Base-by-base conservation (phyloP, 1,284 basidiomycete species). In the Sparassis latifolia region DNA sequence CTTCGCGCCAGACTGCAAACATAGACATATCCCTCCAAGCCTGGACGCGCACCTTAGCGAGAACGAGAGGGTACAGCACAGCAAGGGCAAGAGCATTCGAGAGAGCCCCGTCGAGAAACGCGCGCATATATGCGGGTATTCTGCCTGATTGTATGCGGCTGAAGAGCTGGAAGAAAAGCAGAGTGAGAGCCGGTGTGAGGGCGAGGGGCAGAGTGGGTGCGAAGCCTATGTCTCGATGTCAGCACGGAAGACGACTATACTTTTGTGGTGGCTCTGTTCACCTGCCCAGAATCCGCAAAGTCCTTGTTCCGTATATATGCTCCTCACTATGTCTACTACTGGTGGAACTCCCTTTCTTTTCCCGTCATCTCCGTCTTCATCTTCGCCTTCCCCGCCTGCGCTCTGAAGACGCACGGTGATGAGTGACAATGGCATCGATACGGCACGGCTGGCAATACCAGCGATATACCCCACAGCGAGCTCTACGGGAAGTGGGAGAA, bases 31-130 rank as follows among this genome's bases (percentile, higher is more conserved):
- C 57, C 12, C 29, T 51, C 58, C 12, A 62, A 54, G 72, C 68
- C 54, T 80, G 78, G 2, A 80, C 66, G 2, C 78, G 73, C 10
- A 77, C 80, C 64, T 82, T 81, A 4, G 78, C 76, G 10, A 81
- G 70, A 6, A 81, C 76, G 20, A 81, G 66, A 0, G 80, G 78
- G 58, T 81, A 82, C 5, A 82, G 62, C 2, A 79, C 53, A 1
- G 67, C 60, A 5, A 72, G 65, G 0, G 78, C 76, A 4, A 58
- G 45, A 10, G 55, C 52, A 42, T 76, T 79, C 0, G 77, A 72
- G n/a, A 76, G 58, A 2, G 79, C 79, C 1, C 70, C 78, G 6
- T 75, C 75, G 20, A 80, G 51, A 59, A 82, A 82, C 1, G 76
- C 74, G 53, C 76, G 69, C 12, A 12, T 12, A 12, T 5, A 61